Percentiles rank a stretch among this genome's conserved stretches.
phyloP scores from a whole-genome alignment of 2,329 filamentous ascomycete genomes.

The Escovopsis weberi region DNA sequence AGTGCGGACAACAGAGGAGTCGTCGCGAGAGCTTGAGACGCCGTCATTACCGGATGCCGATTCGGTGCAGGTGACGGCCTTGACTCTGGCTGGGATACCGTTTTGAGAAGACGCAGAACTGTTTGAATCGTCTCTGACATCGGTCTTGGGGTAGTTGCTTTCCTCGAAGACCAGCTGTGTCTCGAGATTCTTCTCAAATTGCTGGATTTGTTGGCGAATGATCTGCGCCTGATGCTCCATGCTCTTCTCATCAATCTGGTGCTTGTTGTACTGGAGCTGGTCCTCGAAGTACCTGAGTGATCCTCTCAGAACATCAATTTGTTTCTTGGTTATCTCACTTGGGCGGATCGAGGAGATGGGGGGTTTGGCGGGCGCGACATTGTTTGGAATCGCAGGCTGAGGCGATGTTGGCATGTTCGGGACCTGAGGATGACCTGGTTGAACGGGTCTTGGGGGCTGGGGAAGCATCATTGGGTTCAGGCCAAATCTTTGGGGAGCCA shows the following conservation, averaged over 20 bases:
- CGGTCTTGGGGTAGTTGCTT: constrained; percentile 23
- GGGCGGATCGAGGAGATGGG: constrained; percentile 44
- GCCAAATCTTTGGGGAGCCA: constrained; percentile 7
- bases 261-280: constrained; percentile 45
- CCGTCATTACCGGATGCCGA: constrained; percentile 6
- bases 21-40: constrained; percentile 7
- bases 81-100: constrained; percentile 1
- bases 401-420: constrained; percentile 2
- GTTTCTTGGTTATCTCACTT: constrained; percentile 46
- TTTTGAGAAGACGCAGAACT: constrained; percentile 8
- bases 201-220: constrained; percentile 30
- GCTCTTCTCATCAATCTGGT: constrained; percentile 44
- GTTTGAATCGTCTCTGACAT: constrained; percentile 12
- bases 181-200: constrained; percentile 33
- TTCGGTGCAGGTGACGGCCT: constrained; percentile 7
- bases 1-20: constrained; percentile 4
- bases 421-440: constrained; percentile 7
- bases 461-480: constrained; percentile 12
- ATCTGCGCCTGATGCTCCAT: constrained; percentile 29
- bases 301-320: constrained; percentile 36
- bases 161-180: constrained; percentile 32
- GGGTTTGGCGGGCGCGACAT: constrained; percentile 16
- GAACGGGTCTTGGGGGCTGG: constrained; percentile 6
- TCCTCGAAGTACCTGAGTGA: constrained; percentile 42
- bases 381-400: constrained; percentile 7